phyloP scores from a whole-genome alignment of 768 basidiomycete species.

The Amanita rimosa region DNA sequence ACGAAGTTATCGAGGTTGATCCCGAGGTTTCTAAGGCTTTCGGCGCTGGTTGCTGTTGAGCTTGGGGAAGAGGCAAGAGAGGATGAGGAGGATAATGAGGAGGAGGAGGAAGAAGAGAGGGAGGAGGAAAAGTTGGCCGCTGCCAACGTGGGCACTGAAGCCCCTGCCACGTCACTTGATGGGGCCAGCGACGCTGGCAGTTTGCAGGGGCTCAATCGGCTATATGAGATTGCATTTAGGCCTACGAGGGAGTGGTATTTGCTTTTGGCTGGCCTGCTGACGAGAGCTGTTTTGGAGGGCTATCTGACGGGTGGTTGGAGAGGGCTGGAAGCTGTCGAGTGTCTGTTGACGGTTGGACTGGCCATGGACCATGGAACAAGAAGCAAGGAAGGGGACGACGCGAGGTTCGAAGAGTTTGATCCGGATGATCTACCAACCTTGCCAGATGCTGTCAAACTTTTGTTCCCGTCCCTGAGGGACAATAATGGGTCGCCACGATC shows the following conservation, averaged over 20 bases:
- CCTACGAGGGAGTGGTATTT: conserved; percentile 79
- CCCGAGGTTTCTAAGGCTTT: conserved; percentile 63
- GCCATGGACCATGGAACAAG: conserved; percentile 24
- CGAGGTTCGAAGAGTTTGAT: conserved; percentile 33
- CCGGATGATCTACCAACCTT: conserved; percentile 70
- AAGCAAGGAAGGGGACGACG: conserved; percentile 7
- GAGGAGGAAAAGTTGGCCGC: conserved; percentile 18
- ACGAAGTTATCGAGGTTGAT: conserved; percentile 58
- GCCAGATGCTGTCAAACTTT: conserved; percentile 49
- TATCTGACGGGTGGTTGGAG: conserved; percentile 78
- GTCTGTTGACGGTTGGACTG: conserved; percentile 63
- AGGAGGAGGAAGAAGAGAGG: conserved; percentile 49
- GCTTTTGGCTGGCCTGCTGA: conserved; percentile 64
- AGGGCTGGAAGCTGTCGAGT: conserved; percentile 57
- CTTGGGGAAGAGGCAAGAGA: conserved; percentile 60
- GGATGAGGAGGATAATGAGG: conserved; percentile 26
- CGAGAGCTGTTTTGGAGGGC: conserved; percentile 77
- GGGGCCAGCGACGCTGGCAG: conserved; percentile 10
- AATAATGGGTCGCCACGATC: conserved; percentile 18
- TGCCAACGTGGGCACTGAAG: background rate
- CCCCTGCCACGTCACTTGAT: conserved; percentile 5
- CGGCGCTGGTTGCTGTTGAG: conserved; percentile 70
- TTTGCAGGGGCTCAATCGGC: conserved; percentile 8
- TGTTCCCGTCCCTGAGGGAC: conserved; percentile 50
- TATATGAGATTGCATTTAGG: conserved; percentile 39